Percentiles rank a stretch among this genome's conserved stretches.
Evolutionary conservation across 192 early-diverging fungal species (phyloP).

Genomic region (Podila epigama): DNA sequence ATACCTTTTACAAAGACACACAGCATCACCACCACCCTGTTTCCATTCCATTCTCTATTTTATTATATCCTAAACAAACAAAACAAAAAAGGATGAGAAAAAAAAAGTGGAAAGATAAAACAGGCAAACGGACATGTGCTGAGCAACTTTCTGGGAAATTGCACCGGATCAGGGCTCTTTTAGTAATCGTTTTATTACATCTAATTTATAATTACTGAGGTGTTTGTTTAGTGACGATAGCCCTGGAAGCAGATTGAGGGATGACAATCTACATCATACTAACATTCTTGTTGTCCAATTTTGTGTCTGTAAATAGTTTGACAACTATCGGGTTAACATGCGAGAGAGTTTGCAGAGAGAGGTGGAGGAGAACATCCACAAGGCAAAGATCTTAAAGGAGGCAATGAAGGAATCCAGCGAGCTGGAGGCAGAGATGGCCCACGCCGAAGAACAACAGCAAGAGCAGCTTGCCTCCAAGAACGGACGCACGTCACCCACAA

Average conservation of each 20-base stretch:
- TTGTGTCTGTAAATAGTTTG: slow-evolving; percentile 39
- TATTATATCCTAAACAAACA: neutral
- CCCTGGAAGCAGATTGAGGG: neutral
- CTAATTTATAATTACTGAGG: neutral
- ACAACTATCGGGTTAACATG: slow-evolving; percentile 48
- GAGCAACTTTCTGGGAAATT: neutral
- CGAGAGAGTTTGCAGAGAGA: slow-evolving; percentile 46
- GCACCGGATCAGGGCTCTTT: neutral
- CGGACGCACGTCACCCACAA: slow-evolving; percentile 5
- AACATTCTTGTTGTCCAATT: no score
- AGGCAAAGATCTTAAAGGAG: slow-evolving; percentile 45
- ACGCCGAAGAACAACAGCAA: slow-evolving; percentile 25
- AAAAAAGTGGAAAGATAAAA: neutral
- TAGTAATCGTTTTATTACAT: neutral
- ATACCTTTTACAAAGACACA: no score
- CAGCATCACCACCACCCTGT: neutral
- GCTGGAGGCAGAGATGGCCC: slow-evolving; percentile 29
- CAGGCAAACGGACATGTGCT: neutral
- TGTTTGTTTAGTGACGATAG: neutral
- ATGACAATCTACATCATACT: neutral
- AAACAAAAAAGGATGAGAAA: neutral
- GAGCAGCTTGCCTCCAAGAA: slow-evolving; percentile 3
- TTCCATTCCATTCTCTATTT: neutral
- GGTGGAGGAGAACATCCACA: slow-evolving; percentile 45
- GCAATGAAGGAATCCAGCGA: slow-evolving; percentile 49